These are phyloP conservation scores for Exophiala mesophila DNA, from an alignment of 2,329 filamentous ascomycete genomes.

Conservation along the genomic window DNA sequence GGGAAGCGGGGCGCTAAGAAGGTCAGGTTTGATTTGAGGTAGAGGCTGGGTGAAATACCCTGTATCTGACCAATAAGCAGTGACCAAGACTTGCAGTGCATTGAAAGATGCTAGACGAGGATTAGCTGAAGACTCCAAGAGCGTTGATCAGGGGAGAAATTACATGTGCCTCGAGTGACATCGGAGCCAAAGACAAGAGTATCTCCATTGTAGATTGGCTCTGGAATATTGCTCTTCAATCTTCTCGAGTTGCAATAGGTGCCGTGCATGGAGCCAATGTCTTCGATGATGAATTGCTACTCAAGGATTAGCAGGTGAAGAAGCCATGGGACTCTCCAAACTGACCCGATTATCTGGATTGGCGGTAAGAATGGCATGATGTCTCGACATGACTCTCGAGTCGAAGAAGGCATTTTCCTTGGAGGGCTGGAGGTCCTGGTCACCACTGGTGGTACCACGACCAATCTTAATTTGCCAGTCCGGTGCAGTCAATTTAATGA, in stretches of 20 bases:
- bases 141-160: no score
- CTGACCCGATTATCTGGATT: conserved; percentile 16
- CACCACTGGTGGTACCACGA: conserved; percentile 38
- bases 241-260: conserved; percentile 50
- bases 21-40: no score
- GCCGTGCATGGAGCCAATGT: conserved; percentile 59
- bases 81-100: conserved; percentile 30
- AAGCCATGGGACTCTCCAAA: no score
- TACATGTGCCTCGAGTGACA: conserved; percentile 42
- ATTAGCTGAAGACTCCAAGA: conserved; percentile 6
- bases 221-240: conserved; percentile 31
- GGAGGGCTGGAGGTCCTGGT: conserved; percentile 31
- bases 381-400: conserved; percentile 44
- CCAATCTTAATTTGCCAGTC: conserved; percentile 35
- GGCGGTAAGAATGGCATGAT: conserved; percentile 38
- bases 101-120: conserved; percentile 9
- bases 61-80: conserved; percentile 30
- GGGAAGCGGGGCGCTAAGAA: background rate
- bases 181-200: conserved; percentile 46
- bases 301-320: conserved; percentile 21
- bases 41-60: no score
- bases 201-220: conserved; percentile 34
- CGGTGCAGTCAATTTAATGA: conserved; percentile 30
- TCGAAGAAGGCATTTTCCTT: conserved; percentile 43
- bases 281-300: conserved; percentile 47